phyloP scores from a whole-genome alignment of 1,284 basidiomycete genomes.

The Pholiota adiposa region DNA sequence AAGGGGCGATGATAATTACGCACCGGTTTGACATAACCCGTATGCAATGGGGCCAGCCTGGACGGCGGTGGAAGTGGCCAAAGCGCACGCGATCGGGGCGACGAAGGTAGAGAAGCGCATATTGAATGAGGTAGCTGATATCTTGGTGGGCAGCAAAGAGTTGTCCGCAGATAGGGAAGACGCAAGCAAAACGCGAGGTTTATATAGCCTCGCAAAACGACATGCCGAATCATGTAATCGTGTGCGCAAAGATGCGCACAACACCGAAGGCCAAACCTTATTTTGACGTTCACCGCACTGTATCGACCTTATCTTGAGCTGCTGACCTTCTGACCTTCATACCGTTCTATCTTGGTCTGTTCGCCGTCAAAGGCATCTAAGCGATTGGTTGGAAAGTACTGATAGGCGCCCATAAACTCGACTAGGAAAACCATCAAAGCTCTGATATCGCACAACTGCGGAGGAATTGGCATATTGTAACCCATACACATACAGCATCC shows the following conservation, averaged over 20 bases:
- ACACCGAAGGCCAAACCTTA: no score
- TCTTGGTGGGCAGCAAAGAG: not conserved
- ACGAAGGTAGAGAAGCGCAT: constrained; percentile 4
- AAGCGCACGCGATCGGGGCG: not conserved
- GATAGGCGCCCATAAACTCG: not conserved
- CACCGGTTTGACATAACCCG: constrained; percentile 29
- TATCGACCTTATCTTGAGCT: no score
- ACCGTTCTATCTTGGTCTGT: no score
- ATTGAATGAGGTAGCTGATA: not conserved
- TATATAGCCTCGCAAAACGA: no score
- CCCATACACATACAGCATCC: no score
- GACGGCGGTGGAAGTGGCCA: not conserved
- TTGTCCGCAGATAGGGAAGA: no score
- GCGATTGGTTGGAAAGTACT: not conserved
- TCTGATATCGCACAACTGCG: not conserved
- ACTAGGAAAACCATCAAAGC: not conserved
- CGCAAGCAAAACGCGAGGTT: no score
- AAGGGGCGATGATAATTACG: not conserved
- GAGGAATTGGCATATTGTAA: no score
- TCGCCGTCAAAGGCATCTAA: not conserved
- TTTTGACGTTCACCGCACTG: no score
- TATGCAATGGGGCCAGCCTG: constrained; percentile 15
- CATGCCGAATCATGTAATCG: no score
- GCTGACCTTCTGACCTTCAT: no score
- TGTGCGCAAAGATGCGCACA: no score